Percentiles rank a stretch among this genome's conserved stretches.
Conservation (phyloP, 345 rosid species). For the Orychophragmus violaceus region DNA sequence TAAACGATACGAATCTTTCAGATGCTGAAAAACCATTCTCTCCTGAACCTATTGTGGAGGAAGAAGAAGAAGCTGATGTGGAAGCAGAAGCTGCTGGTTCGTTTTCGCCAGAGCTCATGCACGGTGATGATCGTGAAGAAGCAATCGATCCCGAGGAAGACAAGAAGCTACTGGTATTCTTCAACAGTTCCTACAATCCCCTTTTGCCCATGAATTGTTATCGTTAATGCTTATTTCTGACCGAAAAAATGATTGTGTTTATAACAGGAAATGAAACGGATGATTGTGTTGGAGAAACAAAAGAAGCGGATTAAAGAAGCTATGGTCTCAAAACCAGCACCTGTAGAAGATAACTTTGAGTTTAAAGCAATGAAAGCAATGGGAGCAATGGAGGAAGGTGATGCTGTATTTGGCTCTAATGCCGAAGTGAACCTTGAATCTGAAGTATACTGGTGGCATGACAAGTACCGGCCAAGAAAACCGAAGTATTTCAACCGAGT, state of each 20-base stretch:
- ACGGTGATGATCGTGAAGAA: constrained; percentile 79
- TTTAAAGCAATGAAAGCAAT: constrained; percentile 84
- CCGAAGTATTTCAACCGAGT: constrained; percentile 94
- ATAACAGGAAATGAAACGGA: constrained; percentile 62
- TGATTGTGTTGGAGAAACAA: constrained; percentile 61
- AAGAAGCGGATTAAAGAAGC: constrained; percentile 69
- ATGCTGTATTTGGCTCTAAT: constrained; percentile 84
- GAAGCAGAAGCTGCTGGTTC: constrained; percentile 76
- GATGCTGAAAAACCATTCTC: constrained; percentile 51
- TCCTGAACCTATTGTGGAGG: constrained; percentile 54
- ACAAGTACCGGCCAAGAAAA: constrained; percentile 89
- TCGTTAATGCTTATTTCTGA: not conserved
- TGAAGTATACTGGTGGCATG: constrained; percentile 99
- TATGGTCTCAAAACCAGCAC: constrained; percentile 61
- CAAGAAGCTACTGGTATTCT: constrained; percentile 60
- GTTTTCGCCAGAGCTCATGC: constrained; percentile 79
- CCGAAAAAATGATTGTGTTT: constrained; percentile 2
- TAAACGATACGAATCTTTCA: constrained; percentile 31
- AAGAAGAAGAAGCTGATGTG: constrained; percentile 40
- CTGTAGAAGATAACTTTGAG: constrained; percentile 72
- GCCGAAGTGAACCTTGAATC: constrained; percentile 94
- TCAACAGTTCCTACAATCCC: not conserved
- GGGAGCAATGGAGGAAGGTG: constrained; percentile 98
- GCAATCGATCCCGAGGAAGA: constrained; percentile 97
- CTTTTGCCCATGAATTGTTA: not conserved